Base-by-base conservation (phyloP, 306 rosid species). In the Dicorynia guianensis region DNA sequence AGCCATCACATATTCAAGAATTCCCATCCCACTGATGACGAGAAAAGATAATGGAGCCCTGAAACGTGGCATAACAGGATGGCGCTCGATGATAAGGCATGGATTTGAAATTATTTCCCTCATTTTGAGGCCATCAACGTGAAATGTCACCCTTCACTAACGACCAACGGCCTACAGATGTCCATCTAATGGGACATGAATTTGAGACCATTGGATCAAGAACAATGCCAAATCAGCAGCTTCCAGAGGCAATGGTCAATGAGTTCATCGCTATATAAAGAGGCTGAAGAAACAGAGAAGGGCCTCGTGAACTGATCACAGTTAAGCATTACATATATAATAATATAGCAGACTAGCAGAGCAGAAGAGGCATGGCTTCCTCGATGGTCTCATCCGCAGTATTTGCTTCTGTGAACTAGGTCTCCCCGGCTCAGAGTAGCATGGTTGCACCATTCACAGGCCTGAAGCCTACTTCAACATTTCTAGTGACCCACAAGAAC, bases 371-470 rank as follows among this genome's bases (percentile, higher is more conserved):
- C 15, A 87, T 87, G 89, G 87, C 91, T 69, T 81, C 87, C 20
- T 81, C 86, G 15, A 69, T 82, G 33, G 25, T 78, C 50, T 79
- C 88, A 0, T 80, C 92, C 9, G 72, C 87, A 4, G 78, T 75
- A n/a, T 72, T 78, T n/a, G 70, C 76, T 56, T 40, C 85, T 13
- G 58, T 80, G 0, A 75, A 43, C 83, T 72, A 85, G 3, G 63
- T 74, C 18, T 48, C 82, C 55, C 87, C 81, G 0, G 83, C 60
- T 63, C 83, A 79, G 18, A 71, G 67, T 4, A 78, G 30, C 82
- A 33, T 82, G 87, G 85, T 72, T 3, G 91, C 87, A 6, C 87
- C 92, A 15, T 87, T 85, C 86, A 74, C 62, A 10, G 92, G 87
- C 52, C 83, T 88, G 11, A 88, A 85, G 48, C 85, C 92, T 3